Evolutionary conservation across 2,329 filamentous ascomycete species (phyloP).

Genomic region (Waltergamsia citrina): DNA sequence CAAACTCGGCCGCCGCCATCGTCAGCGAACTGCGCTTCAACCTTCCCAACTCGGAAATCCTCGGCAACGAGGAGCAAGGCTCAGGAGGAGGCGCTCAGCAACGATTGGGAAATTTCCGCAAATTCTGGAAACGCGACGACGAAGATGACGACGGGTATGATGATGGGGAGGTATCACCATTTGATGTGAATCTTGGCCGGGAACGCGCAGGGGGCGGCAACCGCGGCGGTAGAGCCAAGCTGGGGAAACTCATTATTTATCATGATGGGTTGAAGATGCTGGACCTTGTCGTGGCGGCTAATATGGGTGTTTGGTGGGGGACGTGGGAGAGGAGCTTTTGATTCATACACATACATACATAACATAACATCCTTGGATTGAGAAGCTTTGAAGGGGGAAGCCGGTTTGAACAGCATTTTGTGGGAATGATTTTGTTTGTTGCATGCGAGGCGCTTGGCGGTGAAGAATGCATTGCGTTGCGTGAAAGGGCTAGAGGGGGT

Average conservation of each 20-base stretch:
- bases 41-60: slow-evolving; percentile 51
- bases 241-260: slow-evolving; percentile 86
- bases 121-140: slow-evolving; percentile 23
- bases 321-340: slow-evolving; percentile 58
- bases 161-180: slow-evolving; percentile 25
- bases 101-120: slow-evolving; percentile 32
- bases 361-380: no score
- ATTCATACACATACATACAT: slow-evolving; percentile 10
- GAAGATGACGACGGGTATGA: slow-evolving; percentile 27
- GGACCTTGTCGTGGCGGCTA: slow-evolving; percentile 83
- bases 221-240: slow-evolving; percentile 76
- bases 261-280: slow-evolving; percentile 93
- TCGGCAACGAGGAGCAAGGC: slow-evolving; percentile 19
- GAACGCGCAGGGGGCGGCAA: slow-evolving; percentile 83
- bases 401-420: no score
- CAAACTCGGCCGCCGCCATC: slow-evolving; percentile 22
- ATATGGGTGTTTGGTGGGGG: slow-evolving; percentile 90
- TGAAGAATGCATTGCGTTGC: no score
- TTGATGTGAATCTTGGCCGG: slow-evolving; percentile 68
- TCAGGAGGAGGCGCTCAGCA: slow-evolving; percentile 17
- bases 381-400: no score
- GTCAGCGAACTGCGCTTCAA: slow-evolving; percentile 90
- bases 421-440: no score
- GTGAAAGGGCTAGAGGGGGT: no score
- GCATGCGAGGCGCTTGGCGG: no score